Conservation (phyloP, 306 rosid genomes). For the Lablab purpureus region DNA sequence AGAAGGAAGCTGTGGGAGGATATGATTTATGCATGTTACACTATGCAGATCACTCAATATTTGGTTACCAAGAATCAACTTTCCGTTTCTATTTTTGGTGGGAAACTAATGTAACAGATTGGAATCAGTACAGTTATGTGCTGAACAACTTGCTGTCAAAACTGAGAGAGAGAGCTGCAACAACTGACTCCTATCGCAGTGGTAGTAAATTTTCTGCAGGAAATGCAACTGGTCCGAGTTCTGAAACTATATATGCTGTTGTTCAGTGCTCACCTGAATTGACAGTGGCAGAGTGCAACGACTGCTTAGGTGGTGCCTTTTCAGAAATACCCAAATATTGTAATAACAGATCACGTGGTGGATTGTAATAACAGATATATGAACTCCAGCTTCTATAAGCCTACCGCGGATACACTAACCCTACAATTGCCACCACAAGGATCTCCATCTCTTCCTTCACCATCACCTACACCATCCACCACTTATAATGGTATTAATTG, state of each 20-base stretch:
- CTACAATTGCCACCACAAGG: background rate
- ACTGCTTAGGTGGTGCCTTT: conserved; percentile 32
- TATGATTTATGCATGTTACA: conserved; percentile 40
- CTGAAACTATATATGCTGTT: conserved; percentile 35
- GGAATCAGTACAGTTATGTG: conserved; percentile 32
- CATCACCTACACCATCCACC: background rate
- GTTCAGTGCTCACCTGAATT: conserved; percentile 58
- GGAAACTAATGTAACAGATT: conserved; percentile 2
- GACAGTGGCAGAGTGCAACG: conserved; percentile 20
- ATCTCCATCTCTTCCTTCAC: conserved; percentile 16
- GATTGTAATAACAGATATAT: conserved; percentile 44
- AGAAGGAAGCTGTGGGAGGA: conserved; percentile 46
- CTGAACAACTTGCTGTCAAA: conserved; percentile 18
- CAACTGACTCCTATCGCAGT: conserved; percentile 24
- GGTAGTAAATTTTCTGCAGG: conserved; percentile 41
- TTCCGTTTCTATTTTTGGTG: accelerated
- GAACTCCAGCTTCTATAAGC: background rate
- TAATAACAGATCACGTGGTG: background rate
- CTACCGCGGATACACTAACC: background rate
- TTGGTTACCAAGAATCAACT: background rate
- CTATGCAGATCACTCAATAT: conserved; percentile 33
- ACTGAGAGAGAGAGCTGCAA: conserved; percentile 14
- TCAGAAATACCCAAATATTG: conserved; percentile 4
- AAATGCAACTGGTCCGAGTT: background rate
- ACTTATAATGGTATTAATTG: background rate